Conservation (phyloP, 1,139 yeast genomes). For the Suhomyces bribrorum region DNA sequence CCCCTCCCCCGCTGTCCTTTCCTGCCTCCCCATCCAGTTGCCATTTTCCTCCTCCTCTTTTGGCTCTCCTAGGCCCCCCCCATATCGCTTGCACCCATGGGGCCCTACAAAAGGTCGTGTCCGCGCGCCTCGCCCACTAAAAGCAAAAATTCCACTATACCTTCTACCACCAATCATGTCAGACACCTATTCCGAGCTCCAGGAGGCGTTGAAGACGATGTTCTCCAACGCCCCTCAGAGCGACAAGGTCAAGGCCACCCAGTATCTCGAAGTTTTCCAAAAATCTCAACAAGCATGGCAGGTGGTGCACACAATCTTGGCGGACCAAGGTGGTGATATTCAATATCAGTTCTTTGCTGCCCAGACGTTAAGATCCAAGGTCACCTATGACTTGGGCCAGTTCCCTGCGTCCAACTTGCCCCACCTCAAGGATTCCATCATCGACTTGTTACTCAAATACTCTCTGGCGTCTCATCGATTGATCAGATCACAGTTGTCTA, state of each 20-base stretch:
- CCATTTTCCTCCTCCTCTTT: no score
- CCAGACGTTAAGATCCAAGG: slow-evolving; percentile 83
- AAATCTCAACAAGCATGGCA: slow-evolving; percentile 76
- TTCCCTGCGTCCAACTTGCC: slow-evolving; percentile 55
- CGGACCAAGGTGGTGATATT: slow-evolving; percentile 43
- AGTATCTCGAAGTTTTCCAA: slow-evolving; percentile 76
- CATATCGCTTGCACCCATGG: no score
- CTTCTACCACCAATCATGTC: slow-evolving; percentile 12
- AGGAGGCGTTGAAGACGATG: slow-evolving; percentile 60
- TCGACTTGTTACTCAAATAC: slow-evolving; percentile 55
- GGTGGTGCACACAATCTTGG: slow-evolving; percentile 38
- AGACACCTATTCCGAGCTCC: slow-evolving; percentile 26
- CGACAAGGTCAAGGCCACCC: slow-evolving; percentile 61
- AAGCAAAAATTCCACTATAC: not conserved
- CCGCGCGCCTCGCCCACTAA: not conserved
- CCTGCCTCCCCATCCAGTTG: no score
- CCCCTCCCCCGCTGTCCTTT: no score
- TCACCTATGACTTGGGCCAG: slow-evolving; percentile 82
- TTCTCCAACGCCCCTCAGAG: slow-evolving; percentile 54
- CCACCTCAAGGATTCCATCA: slow-evolving; percentile 62
- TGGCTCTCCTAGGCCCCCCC: no score
- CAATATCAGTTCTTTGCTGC: slow-evolving; percentile 71
- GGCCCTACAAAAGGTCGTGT: not conserved
- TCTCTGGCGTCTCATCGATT: slow-evolving; percentile 41
- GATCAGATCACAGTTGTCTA: slow-evolving; percentile 75